Percentiles rank a stretch among this genome's conserved stretches.
These are phyloP conservation scores for Epichloe scottii DNA, from an alignment of 2,329 filamentous ascomycete species.

Conservation along the genomic window DNA sequence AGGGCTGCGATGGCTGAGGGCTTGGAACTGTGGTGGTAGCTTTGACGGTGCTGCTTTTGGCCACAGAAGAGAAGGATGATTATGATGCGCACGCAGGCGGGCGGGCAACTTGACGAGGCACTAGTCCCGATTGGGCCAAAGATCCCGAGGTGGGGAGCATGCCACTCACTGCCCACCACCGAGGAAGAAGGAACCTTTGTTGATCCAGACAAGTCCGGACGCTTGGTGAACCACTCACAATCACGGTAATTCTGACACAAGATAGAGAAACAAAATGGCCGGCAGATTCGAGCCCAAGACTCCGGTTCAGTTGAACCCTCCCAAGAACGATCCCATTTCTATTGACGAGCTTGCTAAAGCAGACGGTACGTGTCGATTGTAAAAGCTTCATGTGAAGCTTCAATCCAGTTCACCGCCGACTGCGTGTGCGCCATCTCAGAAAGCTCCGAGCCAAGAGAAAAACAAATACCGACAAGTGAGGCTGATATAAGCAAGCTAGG, in stretches of 20 bases:
- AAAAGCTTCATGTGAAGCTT: not conserved
- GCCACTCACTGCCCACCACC: not conserved
- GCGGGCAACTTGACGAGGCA: not conserved
- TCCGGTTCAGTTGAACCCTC: conserved; percentile 63
- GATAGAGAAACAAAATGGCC: conserved; percentile 28
- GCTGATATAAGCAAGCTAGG: conserved; percentile 31
- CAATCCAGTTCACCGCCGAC: not conserved
- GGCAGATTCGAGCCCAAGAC: conserved; percentile 68
- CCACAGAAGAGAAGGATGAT: not conserved
- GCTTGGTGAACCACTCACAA: not conserved
- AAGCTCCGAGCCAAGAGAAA: not conserved
- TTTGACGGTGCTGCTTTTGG: not conserved
- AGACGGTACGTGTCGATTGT: conserved; percentile 49
- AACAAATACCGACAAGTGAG: not conserved
- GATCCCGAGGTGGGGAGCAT: conserved; percentile 5
- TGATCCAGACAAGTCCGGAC: not conserved
- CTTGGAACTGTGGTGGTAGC: not conserved
- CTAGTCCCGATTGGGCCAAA: conserved; percentile 8
- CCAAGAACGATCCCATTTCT: conserved; percentile 81
- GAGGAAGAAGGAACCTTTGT: not conserved
- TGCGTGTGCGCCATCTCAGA: not conserved
- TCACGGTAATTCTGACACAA: not conserved
- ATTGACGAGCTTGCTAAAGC: conserved; percentile 66
- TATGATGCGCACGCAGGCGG: not conserved
- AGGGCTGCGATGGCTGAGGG: not conserved